Percentiles rank a stretch among this genome's conserved stretches.
Evolutionary conservation across 2,329 filamentous ascomycete genomes (phyloP).

Genomic region (Monosporascus sp.): DNA sequence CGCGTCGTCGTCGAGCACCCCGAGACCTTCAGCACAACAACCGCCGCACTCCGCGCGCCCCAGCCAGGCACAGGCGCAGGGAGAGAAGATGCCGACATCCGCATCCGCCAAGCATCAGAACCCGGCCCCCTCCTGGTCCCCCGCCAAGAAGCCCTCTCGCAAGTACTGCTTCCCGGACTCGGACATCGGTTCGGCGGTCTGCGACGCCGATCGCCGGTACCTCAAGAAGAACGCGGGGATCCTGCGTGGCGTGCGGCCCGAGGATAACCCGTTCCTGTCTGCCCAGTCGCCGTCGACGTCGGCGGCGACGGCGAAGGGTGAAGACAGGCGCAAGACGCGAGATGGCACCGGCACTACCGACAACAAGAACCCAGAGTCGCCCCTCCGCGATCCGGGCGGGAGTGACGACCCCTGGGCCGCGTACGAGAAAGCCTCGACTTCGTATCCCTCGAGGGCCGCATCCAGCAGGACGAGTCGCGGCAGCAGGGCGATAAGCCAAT

Average conservation of each 20-base stretch:
- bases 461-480: not conserved
- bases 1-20: no score
- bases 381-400: not conserved
- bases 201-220: constrained; percentile 9
- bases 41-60: no score
- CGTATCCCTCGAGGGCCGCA: not conserved
- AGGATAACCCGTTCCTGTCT: constrained; percentile 9
- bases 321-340: no score
- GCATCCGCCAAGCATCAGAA: not conserved
- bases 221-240: constrained; percentile 7
- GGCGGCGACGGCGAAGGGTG: not conserved
- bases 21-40: no score
- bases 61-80: no score
- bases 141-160: constrained; percentile 3
- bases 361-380: not conserved
- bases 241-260: constrained; percentile 3
- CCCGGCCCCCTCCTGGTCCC: constrained; percentile 1
- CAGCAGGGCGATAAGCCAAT: not conserved
- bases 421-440: not conserved
- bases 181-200: constrained; percentile 8
- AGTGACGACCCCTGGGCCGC: not conserved
- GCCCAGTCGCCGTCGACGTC: not conserved
- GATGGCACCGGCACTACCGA: not conserved
- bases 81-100: not conserved
- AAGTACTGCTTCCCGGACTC: constrained; percentile 12